Conservation (phyloP, 208 protist genomes). For the Trypanosoma brucei region DNA sequence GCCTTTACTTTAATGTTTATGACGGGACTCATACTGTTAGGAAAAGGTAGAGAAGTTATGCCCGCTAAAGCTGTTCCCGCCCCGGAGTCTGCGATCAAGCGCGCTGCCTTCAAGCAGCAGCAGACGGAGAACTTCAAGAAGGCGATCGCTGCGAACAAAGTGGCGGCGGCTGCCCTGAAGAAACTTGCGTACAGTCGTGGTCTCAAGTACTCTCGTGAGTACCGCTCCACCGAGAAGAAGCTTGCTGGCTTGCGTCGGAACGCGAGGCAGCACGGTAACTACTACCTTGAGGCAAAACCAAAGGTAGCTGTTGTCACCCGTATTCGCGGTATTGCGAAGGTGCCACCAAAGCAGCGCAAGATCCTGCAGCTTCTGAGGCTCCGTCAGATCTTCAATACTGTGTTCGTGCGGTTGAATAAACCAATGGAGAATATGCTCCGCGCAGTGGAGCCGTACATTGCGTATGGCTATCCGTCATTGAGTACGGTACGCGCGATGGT, state of each 20-base stretch:
- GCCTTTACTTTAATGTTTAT: too few relatives aligned
- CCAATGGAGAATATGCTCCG: constrained; percentile 99
- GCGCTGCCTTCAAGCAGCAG: constrained; percentile 88
- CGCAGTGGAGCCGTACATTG: constrained; percentile 98
- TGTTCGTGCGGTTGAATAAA: constrained; percentile 99
- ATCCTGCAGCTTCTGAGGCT: constrained; percentile 99
- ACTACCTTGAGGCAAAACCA: constrained; percentile 97
- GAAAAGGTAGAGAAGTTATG: constrained; percentile 27
- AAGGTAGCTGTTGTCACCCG: constrained; percentile 99
- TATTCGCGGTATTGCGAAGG: constrained; percentile 98
- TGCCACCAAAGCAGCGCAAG: constrained; percentile 97
- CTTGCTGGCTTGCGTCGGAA: constrained; percentile 82
- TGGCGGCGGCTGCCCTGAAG: constrained; percentile 61
- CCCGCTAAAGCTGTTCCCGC: constrained; percentile 69
- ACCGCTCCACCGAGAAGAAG: constrained; percentile 87
- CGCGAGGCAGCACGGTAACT: constrained; percentile 92
- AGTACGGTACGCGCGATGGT: constrained; percentile 96
- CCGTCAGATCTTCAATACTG: constrained; percentile 99
- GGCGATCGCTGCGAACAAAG: constrained; percentile 67
- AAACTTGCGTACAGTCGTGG: constrained; percentile 67
- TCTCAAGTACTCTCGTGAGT: constrained; percentile 95
- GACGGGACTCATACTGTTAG: not conserved
- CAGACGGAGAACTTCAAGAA: constrained; percentile 89
- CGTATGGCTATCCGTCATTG: constrained; percentile 98
- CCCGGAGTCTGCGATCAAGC: constrained; percentile 86